A percentile compares a stretch with the other conserved stretches of the same genome.
Evolutionary conservation across 345 rosid genomes (phyloP).

Genomic region (Heritiera fomes): DNA sequence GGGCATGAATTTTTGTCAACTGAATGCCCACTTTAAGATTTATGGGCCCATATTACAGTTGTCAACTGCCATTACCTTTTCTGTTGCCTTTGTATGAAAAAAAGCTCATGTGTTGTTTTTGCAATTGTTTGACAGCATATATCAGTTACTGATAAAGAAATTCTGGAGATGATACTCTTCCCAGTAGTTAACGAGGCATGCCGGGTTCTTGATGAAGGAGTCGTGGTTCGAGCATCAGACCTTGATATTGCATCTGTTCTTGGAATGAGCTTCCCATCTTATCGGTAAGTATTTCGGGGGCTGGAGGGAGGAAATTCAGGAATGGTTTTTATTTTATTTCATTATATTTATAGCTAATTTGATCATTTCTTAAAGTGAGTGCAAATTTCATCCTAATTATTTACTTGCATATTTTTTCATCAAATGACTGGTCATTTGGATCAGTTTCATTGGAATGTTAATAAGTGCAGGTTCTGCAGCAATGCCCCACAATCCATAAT

Average conservation of each 20-base stretch:
- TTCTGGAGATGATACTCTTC: constrained; percentile 86
- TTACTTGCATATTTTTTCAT: too few relatives aligned
- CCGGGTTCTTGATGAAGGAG: constrained; percentile 78
- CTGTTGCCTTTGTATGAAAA: constrained; percentile 9
- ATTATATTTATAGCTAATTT: neutral
- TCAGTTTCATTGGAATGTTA: neutral
- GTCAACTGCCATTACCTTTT: neutral
- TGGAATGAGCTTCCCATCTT: constrained; percentile 98
- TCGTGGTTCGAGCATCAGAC: constrained; percentile 85
- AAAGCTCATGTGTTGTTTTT: constrained; percentile 22
- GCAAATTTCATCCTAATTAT: neutral
- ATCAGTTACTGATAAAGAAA: constrained; percentile 71
- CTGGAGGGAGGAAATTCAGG: neutral
- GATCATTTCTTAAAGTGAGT: neutral
- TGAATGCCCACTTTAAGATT: neutral
- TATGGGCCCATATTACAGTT: neutral
- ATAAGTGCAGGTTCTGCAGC: too few relatives aligned
- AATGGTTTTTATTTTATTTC: neutral
- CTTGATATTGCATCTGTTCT: constrained; percentile 89
- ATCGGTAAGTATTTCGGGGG: constrained; percentile 52
- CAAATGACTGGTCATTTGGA: too few relatives aligned
- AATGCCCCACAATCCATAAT: neutral
- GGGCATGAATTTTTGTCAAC: neutral
- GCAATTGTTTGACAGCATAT: constrained; percentile 57
- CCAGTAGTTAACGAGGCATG: constrained; percentile 95